phyloP scores from a whole-genome alignment of 257 asterid species.

The Solanum gracilifrons region DNA sequence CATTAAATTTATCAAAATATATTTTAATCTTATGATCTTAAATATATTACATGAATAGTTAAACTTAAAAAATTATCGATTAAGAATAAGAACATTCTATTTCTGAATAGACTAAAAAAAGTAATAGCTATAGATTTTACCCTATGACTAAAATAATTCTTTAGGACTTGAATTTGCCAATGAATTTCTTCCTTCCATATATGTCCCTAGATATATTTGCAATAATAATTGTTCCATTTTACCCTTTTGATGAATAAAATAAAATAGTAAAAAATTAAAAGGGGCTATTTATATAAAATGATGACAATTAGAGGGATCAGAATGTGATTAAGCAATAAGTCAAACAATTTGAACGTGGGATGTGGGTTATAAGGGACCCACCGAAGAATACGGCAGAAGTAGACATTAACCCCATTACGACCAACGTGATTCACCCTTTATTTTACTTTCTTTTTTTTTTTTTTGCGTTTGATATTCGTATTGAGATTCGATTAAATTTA shows the following conservation, averaged over 20 bases:
- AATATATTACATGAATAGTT: too few species aligned
- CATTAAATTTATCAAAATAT: too few species aligned
- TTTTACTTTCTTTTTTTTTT: accelerated
- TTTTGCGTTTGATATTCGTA: accelerated
- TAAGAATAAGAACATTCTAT: too few species aligned
- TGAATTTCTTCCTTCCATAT: too few species aligned
- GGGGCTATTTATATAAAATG: background rate
- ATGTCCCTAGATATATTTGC: too few species aligned
- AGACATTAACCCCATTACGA: background rate
- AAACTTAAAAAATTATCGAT: accelerated
- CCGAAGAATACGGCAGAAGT: background rate
- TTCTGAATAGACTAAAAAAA: too few species aligned
- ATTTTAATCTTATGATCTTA: too few species aligned
- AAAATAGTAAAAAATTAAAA: background rate
- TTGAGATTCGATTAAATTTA: accelerated
- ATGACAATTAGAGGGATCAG: background rate
- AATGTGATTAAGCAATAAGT: background rate
- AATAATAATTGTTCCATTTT: too few species aligned
- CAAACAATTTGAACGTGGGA: background rate
- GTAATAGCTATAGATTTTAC: too few species aligned
- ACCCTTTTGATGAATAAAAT: too few species aligned
- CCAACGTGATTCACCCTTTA: background rate
- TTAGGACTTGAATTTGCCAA: too few species aligned
- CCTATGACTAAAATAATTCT: too few species aligned
- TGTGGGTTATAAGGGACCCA: background rate